phyloP scores from a whole-genome alignment of 2,329 filamentous ascomycete genomes.

The Penicillium freii region DNA sequence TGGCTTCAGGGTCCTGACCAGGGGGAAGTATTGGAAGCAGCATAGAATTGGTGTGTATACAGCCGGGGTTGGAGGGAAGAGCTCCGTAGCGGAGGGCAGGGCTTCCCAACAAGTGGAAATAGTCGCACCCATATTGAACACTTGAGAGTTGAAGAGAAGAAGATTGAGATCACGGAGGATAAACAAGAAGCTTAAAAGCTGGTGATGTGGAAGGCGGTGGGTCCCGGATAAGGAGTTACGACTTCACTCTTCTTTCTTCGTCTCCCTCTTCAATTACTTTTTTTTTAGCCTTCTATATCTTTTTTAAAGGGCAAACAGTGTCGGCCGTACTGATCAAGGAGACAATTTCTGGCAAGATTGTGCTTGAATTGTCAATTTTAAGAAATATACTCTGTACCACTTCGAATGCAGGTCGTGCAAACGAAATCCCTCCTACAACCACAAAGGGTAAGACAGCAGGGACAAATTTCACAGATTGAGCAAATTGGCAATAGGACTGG shows the following conservation, averaged over 20 bases:
- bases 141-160: neutral
- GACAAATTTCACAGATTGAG: neutral
- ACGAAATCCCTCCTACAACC: neutral
- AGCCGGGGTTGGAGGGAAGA: conserved; percentile 41
- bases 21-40: conserved; percentile 45
- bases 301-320: neutral
- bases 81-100: conserved; percentile 30
- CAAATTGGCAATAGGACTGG: conserved; percentile 39
- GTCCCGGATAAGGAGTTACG: neutral
- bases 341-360: neutral
- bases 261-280: neutral
- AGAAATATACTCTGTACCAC: neutral
- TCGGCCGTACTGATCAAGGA: neutral
- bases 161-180: neutral
- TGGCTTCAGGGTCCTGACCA: conserved; percentile 32
- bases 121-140: conserved; percentile 22
- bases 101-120: conserved; percentile 23
- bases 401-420: neutral
- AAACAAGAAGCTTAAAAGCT: conserved; percentile 1
- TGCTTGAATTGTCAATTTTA: neutral
- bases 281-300: neutral
- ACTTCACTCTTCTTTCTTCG: neutral
- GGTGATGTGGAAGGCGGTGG: conserved; percentile 12
- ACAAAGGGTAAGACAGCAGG: neutral
- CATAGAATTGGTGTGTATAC: conserved; percentile 38